Evolutionary conservation across 257 asterid species (phyloP).

Genomic region (Solanum arcanum): DNA sequence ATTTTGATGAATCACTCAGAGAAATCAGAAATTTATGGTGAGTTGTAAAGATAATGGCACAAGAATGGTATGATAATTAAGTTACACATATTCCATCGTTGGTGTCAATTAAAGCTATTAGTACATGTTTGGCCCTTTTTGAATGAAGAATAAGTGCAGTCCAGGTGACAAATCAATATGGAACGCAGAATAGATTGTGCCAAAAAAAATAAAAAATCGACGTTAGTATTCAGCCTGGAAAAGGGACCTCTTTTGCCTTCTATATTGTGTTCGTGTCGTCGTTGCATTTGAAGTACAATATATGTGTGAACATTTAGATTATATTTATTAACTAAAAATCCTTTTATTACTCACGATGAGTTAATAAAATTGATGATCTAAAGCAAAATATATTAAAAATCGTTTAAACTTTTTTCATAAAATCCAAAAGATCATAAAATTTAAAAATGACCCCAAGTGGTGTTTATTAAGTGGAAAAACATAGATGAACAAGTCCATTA

Average conservation of each 20-base stretch:
- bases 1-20: background rate
- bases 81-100: background rate
- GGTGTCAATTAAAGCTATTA: background rate
- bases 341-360: background rate
- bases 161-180: background rate
- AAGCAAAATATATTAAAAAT: background rate
- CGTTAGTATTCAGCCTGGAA: background rate
- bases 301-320: background rate
- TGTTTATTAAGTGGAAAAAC: background rate
- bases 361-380: background rate
- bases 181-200: background rate
- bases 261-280: background rate
- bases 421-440: background rate
- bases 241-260: background rate
- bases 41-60: background rate
- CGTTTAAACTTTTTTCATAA: background rate
- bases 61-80: background rate
- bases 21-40: background rate
- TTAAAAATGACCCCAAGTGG: background rate
- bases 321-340: background rate
- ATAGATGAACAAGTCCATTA: background rate
- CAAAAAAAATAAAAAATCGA: background rate
- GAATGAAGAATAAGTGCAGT: background rate
- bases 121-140: background rate
- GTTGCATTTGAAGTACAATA: background rate